Conservation (phyloP, 177 flowering plant genomes). For the Vitis hybrid region DNA sequence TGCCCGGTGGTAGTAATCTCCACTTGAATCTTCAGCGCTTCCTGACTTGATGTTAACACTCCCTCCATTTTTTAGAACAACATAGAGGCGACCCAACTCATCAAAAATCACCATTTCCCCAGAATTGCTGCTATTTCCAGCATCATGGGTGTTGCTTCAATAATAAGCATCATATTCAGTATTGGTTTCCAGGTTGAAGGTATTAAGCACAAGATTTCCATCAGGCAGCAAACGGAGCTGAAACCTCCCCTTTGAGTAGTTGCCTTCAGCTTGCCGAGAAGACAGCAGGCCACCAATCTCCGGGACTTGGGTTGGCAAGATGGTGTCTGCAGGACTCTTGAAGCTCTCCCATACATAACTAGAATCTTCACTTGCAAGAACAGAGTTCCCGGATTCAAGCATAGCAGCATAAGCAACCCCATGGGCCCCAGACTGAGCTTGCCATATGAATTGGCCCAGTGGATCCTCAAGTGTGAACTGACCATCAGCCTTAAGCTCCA, state of each 20-base stretch:
- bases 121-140: no score
- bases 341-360: constrained; percentile 18
- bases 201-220: no score
- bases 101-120: not conserved
- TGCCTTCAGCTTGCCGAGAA: not conserved
- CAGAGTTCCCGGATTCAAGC: constrained; percentile 18
- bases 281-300: not conserved
- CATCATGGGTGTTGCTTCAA: no score
- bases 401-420: constrained; percentile 22
- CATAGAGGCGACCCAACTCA: not conserved
- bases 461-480: no score
- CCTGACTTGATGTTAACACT: no score
- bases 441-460: constrained; percentile 6
- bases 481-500: no score
- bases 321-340: constrained; percentile 19
- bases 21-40: not conserved
- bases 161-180: no score
- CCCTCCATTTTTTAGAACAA: not conserved
- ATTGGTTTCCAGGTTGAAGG: no score
- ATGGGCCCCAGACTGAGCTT: constrained; percentile 17
- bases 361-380: not conserved
- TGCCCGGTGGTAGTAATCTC: not conserved
- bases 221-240: no score
- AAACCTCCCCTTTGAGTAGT: not conserved
- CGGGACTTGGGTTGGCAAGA: constrained; percentile 23